A percentile compares a stretch with the other conserved stretches of the same genome.
Conservation (phyloP, 2,329 filamentous ascomycete genomes). For the Ascochyta viciae-villosae region DNA sequence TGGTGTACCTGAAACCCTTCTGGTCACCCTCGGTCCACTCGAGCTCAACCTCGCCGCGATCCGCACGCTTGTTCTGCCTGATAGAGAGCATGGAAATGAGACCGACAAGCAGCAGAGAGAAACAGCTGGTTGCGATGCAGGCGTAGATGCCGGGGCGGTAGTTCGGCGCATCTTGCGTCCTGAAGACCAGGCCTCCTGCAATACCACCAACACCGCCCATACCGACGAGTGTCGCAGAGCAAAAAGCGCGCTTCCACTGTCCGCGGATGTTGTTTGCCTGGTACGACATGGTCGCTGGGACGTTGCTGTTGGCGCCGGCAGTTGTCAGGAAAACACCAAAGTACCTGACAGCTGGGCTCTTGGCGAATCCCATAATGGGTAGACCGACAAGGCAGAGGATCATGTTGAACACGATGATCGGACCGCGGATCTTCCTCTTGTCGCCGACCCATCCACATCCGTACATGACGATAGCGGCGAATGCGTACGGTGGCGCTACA, state of each 20-base stretch:
- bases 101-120: constrained; percentile 46
- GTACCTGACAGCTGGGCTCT: constrained; percentile 66
- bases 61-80: constrained; percentile 48
- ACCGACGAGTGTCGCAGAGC: constrained; percentile 76
- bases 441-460: constrained; percentile 70
- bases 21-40: constrained; percentile 47
- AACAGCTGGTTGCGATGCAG: constrained; percentile 47
- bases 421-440: constrained; percentile 69
- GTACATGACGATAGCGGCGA: constrained; percentile 53
- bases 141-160: constrained; percentile 49
- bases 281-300: constrained; percentile 77
- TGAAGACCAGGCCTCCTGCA: constrained; percentile 75
- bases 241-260: constrained; percentile 87
- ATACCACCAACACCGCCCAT: constrained; percentile 83
- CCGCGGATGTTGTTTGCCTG: constrained; percentile 89
- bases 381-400: constrained; percentile 72
- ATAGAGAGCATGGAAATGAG: constrained; percentile 44
- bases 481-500: constrained; percentile 58
- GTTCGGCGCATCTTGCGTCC: constrained; percentile 39
- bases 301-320: constrained; percentile 78
- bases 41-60: constrained; percentile 51
- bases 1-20: constrained; percentile 46
- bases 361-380: constrained; percentile 74
- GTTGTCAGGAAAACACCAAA: constrained; percentile 79
- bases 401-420: constrained; percentile 71